These are phyloP conservation scores for Diphasiastrum complanatum DNA, from an alignment of 83 land plant genomes.

Conservation along the genomic window DNA sequence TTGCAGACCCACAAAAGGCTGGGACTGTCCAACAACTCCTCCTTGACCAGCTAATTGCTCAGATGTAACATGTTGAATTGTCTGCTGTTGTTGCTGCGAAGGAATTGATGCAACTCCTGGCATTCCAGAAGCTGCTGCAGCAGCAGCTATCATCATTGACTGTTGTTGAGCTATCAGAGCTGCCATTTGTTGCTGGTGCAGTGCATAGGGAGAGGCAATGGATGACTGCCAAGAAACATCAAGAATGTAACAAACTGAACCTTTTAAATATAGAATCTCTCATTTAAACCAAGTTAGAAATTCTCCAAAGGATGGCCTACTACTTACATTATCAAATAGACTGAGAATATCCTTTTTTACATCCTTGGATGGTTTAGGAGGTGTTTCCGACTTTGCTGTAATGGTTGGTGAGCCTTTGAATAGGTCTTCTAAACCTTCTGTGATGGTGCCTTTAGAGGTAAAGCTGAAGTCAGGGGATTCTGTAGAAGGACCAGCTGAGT, in stretches of 20 bases:
- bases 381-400: background rate
- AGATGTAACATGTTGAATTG: too few species aligned
- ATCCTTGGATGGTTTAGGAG: slow-evolving; percentile 4
- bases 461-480: background rate
- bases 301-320: background rate
- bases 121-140: slow-evolving; percentile 9
- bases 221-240: slow-evolving; percentile 5
- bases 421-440: slow-evolving; percentile 16
- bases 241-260: background rate
- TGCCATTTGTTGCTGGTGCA: slow-evolving; percentile 17
- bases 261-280: background rate
- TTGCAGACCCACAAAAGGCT: too few species aligned
- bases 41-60: too few species aligned
- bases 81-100: too few species aligned
- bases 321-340: slow-evolving; percentile 8
- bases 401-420: slow-evolving; percentile 14
- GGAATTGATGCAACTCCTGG: too few species aligned
- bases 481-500: too few species aligned
- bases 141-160: slow-evolving; percentile 4
- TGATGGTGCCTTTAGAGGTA: background rate
- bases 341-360: slow-evolving; percentile 17
- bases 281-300: background rate
- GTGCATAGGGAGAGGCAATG: slow-evolving; percentile 11
- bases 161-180: slow-evolving; percentile 14
- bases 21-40: too few species aligned